phyloP scores from a whole-genome alignment of 2,329 filamentous ascomycete species.

The Fusarium camptoceras region DNA sequence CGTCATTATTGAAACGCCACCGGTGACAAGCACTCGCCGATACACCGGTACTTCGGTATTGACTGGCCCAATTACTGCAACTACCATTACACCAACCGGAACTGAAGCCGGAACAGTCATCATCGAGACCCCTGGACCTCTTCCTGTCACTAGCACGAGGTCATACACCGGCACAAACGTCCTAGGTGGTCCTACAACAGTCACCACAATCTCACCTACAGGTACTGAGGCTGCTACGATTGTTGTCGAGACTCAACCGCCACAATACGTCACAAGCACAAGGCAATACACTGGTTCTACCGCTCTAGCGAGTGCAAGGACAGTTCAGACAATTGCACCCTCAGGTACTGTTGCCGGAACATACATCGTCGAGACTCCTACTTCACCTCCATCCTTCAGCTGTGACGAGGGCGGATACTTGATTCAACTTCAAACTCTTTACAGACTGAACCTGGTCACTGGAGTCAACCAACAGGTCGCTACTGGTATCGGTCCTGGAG shows the following conservation, averaged over 20 bases:
- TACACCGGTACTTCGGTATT: slow-evolving; percentile 9
- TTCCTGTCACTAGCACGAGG: slow-evolving; percentile 1
- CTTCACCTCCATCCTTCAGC: slow-evolving; percentile 8
- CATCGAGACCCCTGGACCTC: not conserved
- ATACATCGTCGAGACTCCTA: slow-evolving; percentile 14
- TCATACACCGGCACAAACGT: not conserved
- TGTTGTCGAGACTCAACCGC: slow-evolving; percentile 7
- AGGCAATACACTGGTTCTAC: slow-evolving; percentile 1
- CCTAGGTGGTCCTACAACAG: not conserved
- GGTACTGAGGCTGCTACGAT: slow-evolving; percentile 3
- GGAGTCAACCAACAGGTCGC: slow-evolving; percentile 4
- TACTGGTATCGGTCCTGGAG: not conserved
- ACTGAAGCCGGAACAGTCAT: not conserved
- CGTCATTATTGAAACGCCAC: slow-evolving; percentile 3
- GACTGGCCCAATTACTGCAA: not conserved
- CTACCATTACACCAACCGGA: not conserved
- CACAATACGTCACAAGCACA: not conserved
- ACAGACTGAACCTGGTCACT: slow-evolving; percentile 4
- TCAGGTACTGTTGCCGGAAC: not conserved
- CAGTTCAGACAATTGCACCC: not conserved
- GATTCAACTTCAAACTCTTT: slow-evolving; percentile 15
- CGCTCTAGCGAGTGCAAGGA: not conserved
- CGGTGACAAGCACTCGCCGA: not conserved
- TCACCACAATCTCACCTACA: slow-evolving; percentile 1
- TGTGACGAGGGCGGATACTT: slow-evolving; percentile 26